Percentiles rank a stretch among this genome's conserved stretches.
Evolutionary conservation across 2,329 filamentous ascomycete genomes (phyloP).

Genomic region (Sarocladiaceae sp.): DNA sequence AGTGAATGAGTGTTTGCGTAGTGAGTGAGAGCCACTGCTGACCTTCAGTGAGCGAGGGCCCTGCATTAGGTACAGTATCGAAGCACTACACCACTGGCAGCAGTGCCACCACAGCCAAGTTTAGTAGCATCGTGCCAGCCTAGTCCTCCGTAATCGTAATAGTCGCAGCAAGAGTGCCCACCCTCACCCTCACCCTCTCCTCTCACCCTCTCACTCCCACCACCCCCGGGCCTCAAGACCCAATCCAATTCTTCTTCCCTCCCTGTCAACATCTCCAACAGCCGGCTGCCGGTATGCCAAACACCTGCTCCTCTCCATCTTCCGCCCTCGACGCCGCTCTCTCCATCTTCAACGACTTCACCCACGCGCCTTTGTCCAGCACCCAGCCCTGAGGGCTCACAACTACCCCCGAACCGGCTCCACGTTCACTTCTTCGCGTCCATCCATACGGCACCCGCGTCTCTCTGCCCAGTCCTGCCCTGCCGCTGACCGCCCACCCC

Average conservation of each 20-base stretch:
- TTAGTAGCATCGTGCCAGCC: too few relatives aligned
- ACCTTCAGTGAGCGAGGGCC: too few relatives aligned
- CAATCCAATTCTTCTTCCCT: slow-evolving; percentile 9
- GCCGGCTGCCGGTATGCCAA: slow-evolving; percentile 9
- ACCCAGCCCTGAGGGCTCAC: not conserved
- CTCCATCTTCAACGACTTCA: too few relatives aligned
- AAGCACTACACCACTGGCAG: too few relatives aligned
- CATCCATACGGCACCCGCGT: slow-evolving; percentile 7
- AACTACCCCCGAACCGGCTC: not conserved
- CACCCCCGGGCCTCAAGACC: slow-evolving; percentile 2
- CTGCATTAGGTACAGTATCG: too few relatives aligned
- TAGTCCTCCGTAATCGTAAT: too few relatives aligned
- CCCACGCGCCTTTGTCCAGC: not conserved
- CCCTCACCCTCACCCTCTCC: not conserved
- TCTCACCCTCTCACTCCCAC: not conserved
- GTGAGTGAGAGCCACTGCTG: too few relatives aligned
- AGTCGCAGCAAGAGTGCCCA: not conserved
- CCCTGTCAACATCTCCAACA: slow-evolving; percentile 9
- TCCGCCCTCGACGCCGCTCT: too few relatives aligned
- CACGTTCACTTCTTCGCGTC: slow-evolving; percentile 8
- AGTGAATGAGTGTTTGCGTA: too few relatives aligned
- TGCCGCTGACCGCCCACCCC: slow-evolving; percentile 6
- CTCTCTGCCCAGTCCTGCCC: not conserved
- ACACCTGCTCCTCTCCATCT: not conserved
- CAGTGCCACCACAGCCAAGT: too few relatives aligned